Percentiles rank a stretch among this genome's conserved stretches.
Conservation (phyloP, 495 filamentous ascomycete genomes). For the Xylaria bambusicola region DNA sequence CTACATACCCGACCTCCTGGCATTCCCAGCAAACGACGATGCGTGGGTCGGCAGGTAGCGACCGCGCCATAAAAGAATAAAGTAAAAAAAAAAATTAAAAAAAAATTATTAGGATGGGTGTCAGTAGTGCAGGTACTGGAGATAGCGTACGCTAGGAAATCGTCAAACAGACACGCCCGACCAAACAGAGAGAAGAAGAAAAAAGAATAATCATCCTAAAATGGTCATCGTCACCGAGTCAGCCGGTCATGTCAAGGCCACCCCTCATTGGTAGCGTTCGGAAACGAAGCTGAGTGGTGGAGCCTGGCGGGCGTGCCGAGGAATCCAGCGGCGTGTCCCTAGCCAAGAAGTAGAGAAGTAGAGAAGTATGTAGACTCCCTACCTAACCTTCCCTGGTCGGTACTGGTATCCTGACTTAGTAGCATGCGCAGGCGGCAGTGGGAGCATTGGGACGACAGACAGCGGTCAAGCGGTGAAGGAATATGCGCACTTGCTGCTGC, state of each 20-base stretch:
- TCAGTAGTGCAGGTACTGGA: neutral
- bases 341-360: too few relatives aligned
- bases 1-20: too few relatives aligned
- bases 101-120: neutral
- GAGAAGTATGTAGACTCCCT: too few relatives aligned
- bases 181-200: neutral
- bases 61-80: conserved; percentile 1
- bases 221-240: conserved; percentile 5
- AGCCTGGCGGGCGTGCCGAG: conserved; percentile 20
- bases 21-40: conserved; percentile 1
- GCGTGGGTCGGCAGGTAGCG: conserved; percentile 3
- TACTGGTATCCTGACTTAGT: too few relatives aligned
- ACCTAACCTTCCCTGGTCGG: too few relatives aligned
- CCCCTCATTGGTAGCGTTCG: conserved; percentile 17
- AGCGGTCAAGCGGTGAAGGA: conserved; percentile 36
- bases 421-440: conserved; percentile 23
- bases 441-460: too few relatives aligned
- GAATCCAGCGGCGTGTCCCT: conserved; percentile 33
- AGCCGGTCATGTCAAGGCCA: conserved; percentile 9
- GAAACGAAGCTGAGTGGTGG: conserved; percentile 36
- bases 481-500: conserved; percentile 29
- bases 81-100: neutral
- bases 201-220: neutral
- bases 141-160: neutral
- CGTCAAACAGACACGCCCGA: conserved; percentile 8